Conservation (phyloP, 2,329 filamentous ascomycete genomes). For the Boeremia exigua region DNA sequence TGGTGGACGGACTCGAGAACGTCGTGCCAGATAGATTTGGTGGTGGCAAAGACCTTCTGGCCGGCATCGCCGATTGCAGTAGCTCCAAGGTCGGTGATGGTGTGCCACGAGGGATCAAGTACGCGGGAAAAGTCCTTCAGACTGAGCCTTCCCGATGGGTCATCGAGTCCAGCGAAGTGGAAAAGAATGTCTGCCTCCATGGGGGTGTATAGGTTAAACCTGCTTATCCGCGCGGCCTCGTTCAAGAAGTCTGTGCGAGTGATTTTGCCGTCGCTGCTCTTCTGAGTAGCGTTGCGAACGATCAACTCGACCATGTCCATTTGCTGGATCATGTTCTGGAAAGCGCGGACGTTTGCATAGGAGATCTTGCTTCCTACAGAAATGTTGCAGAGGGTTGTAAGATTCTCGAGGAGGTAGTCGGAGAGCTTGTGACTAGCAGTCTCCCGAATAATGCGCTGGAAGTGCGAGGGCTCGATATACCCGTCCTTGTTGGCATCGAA, state of each 20-base stretch:
- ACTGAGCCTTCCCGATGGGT: slow-evolving; percentile 83
- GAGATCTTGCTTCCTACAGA: slow-evolving; percentile 90
- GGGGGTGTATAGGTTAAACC: slow-evolving; percentile 95
- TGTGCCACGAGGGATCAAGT: slow-evolving; percentile 89
- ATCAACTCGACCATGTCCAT: slow-evolving; percentile 98
- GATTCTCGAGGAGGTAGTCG: slow-evolving; percentile 89
- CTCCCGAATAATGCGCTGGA: slow-evolving; percentile 94
- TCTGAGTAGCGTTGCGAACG: slow-evolving; percentile 81
- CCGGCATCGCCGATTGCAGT: slow-evolving; percentile 55
- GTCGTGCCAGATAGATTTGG: slow-evolving; percentile 65
- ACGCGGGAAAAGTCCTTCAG: slow-evolving; percentile 91
- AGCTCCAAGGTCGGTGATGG: slow-evolving; percentile 63
- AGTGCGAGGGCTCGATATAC: slow-evolving; percentile 93
- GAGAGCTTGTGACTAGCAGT: slow-evolving; percentile 96
- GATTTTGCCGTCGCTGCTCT: slow-evolving; percentile 89
- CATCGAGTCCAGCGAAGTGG: slow-evolving; percentile 93
- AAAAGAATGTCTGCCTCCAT: slow-evolving; percentile 99
- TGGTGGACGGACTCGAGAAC: slow-evolving; percentile 83
- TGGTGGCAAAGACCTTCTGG: slow-evolving; percentile 61
- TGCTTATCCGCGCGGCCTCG: slow-evolving; percentile 86
- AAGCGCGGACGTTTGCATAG: slow-evolving; percentile 95
- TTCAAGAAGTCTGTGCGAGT: slow-evolving; percentile 93
- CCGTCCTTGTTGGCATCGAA: slow-evolving; percentile 93
- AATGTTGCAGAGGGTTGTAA: slow-evolving; percentile 94
- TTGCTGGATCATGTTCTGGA: slow-evolving; percentile 96